Evolutionary conservation across 208 protist genomes (phyloP).

Genomic region (Acanthamoeba castellanii): DNA sequence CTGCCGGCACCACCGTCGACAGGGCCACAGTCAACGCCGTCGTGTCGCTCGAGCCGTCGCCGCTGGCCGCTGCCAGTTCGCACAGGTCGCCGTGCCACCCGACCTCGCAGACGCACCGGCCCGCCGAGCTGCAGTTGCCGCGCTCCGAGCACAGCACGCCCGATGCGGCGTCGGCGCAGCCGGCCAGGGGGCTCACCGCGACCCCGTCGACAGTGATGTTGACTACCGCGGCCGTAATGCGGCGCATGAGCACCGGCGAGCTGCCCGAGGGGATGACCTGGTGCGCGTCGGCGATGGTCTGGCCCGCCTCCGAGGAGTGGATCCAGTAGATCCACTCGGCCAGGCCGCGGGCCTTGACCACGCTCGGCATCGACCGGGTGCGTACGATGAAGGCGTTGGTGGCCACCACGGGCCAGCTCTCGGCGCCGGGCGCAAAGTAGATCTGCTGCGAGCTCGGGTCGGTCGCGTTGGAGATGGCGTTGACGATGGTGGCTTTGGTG

Average conservation of each 20-base stretch:
- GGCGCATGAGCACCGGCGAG: background rate
- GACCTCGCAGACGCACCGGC: background rate
- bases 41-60: background rate
- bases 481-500: background rate
- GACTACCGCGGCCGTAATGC: background rate
- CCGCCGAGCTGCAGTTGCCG: background rate
- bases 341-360: background rate
- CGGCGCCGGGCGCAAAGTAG: background rate
- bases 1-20: background rate
- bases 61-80: background rate
- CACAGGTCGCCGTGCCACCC: background rate
- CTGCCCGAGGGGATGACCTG: background rate
- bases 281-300: background rate
- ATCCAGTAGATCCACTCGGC: constrained; percentile 37
- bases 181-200: background rate
- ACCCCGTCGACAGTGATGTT: background rate
- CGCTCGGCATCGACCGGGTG: background rate
- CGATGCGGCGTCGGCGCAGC: background rate
- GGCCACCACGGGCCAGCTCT: constrained; percentile 10
- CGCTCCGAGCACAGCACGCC: background rate
- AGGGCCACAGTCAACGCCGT: background rate
- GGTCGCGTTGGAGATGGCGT: background rate
- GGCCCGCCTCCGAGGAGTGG: background rate
- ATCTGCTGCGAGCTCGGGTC: background rate
- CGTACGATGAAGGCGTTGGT: background rate